Percentiles rank a stretch among this genome's conserved stretches.
Evolutionary conservation across 2,329 filamentous ascomycete species (phyloP).

Genomic region (Calonectria hawksworthii): DNA sequence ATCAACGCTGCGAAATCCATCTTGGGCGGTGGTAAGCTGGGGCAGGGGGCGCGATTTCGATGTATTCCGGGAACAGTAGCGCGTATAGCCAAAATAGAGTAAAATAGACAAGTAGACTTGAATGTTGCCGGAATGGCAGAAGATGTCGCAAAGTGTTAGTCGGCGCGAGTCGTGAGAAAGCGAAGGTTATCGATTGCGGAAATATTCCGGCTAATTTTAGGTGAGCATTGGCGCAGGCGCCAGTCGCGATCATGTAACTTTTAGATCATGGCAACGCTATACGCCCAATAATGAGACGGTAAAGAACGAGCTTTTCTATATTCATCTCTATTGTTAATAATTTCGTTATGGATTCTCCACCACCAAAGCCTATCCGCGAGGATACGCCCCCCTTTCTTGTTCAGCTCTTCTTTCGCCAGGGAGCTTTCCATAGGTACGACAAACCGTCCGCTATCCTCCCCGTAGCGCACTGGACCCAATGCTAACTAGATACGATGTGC

Average conservation of each 20-base stretch:
- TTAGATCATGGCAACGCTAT: conserved; percentile 10
- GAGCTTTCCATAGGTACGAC: conserved; percentile 77
- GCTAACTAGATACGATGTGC: not conserved
- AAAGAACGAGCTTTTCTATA: not conserved
- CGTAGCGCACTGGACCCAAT: not conserved
- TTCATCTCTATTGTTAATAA: not conserved
- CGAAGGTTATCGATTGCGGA: conserved; percentile 40
- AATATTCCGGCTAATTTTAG: conserved; percentile 41
- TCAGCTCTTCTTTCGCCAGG: conserved; percentile 85
- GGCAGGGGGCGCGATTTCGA: not conserved
- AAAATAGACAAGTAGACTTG: not conserved
- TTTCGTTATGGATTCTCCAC: conserved; percentile 33
- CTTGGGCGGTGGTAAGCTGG: conserved; percentile 39
- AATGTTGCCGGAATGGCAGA: not conserved
- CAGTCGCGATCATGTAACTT: conserved; percentile 16
- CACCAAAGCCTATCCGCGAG: conserved; percentile 70
- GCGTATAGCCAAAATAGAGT: not conserved
- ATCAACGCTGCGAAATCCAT: conserved; percentile 99
- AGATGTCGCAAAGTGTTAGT: conserved; percentile 31
- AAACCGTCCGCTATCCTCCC: not conserved
- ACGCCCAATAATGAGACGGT: not conserved
- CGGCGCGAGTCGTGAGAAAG: conserved; percentile 3
- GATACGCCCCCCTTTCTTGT: conserved; percentile 86
- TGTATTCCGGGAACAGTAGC: not conserved
- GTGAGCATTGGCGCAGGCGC: not conserved